Conservation (phyloP, 2,329 filamentous ascomycete species). For the Fusarium subtropicale region DNA sequence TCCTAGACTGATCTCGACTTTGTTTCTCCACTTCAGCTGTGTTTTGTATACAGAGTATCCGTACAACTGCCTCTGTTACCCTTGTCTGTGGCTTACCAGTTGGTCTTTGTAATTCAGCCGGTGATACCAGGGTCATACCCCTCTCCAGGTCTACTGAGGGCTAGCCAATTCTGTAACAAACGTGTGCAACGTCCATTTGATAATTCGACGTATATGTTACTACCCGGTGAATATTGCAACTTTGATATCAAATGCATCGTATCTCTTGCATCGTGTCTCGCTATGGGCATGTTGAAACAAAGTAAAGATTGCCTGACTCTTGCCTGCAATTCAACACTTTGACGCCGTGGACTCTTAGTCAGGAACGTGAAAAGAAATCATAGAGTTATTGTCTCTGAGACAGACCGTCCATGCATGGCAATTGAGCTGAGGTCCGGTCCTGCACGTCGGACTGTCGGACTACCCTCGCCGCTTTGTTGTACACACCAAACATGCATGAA, state of each 20-base stretch:
- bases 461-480: neutral
- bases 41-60: no score
- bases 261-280: rapidly evolving
- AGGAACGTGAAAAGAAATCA: neutral
- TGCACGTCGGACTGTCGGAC: neutral
- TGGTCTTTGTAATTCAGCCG: no score
- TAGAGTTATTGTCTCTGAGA: no score
- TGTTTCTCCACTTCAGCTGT: neutral
- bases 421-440: neutral
- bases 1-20: neutral
- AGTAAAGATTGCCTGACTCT: neutral
- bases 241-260: rapidly evolving
- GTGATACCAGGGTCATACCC: no score
- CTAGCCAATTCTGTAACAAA: no score
- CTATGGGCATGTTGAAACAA: neutral
- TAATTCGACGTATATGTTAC: rapidly evolving
- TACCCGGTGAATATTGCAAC: rapidly evolving
- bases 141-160: no score
- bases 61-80: neutral
- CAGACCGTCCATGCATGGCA: no score
- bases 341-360: neutral
- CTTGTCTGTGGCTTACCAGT: neutral
- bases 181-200: neutral
- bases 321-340: neutral
- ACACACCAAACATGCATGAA: neutral